Percentiles rank a stretch among this genome's conserved stretches.
phyloP scores from a whole-genome alignment of 257 asterid species.

The Solanum rostratum region DNA sequence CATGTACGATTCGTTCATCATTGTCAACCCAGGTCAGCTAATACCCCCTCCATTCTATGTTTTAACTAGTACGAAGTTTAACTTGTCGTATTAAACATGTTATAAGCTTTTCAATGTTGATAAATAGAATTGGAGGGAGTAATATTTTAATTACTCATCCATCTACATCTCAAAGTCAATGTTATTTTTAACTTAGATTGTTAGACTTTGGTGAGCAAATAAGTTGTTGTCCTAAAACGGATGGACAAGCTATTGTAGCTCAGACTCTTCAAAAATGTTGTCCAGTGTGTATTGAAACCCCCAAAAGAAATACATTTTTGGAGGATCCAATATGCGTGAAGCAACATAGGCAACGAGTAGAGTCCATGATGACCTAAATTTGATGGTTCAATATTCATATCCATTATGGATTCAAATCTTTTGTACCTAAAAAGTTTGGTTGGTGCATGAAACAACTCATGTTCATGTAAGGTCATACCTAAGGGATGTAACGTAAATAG shows the following conservation, averaged over 20 bases:
- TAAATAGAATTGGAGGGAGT: background rate
- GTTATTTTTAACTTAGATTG: background rate
- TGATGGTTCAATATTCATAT: background rate
- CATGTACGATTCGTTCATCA: slow-evolving; percentile 20
- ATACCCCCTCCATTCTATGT: background rate
- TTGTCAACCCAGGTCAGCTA: slow-evolving; percentile 36
- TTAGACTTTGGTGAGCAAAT: background rate
- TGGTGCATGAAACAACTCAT: background rate
- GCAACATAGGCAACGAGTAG: background rate
- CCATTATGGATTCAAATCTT: background rate
- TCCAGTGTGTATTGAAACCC: accelerated
- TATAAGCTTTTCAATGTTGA: background rate
- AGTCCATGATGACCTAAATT: background rate
- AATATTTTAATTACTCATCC: background rate
- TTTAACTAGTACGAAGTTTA: background rate
- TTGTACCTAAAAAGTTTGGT: background rate
- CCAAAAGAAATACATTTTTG: background rate
- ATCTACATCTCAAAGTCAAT: background rate
- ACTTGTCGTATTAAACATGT: background rate
- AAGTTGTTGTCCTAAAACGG: background rate
- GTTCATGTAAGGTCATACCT: background rate
- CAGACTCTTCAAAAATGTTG: too few species aligned
- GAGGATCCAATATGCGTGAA: accelerated
- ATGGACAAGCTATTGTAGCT: background rate
- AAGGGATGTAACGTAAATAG: background rate